Conservation (phyloP, 164 flowering plant species). For the Vitis labrusca region DNA sequence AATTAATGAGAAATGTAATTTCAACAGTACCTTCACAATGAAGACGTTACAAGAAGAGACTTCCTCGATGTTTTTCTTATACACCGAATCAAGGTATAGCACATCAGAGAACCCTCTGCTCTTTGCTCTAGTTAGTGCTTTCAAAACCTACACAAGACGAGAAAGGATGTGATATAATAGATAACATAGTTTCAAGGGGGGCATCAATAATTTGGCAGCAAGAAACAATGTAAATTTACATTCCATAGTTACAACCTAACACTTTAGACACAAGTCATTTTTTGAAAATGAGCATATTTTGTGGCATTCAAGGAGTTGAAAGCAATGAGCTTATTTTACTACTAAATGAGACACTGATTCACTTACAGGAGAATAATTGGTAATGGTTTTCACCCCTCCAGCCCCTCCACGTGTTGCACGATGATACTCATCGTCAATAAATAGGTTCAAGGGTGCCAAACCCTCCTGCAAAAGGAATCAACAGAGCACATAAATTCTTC, state of each 20-base stretch:
- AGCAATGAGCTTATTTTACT: no score
- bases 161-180: no score
- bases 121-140: conserved; percentile 26
- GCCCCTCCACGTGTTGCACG: conserved; percentile 34
- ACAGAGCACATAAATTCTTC: not conserved
- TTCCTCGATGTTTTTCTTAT: conserved; percentile 36
- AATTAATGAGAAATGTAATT: not conserved
- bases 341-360: no score
- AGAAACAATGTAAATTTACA: no score
- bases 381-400: conserved; percentile 30
- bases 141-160: conserved; percentile 24
- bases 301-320: no score
- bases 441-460: conserved; percentile 11
- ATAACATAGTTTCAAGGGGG: no score
- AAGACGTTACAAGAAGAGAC: conserved; percentile 43
- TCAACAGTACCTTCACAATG: conserved; percentile 41
- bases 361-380: conserved; percentile 26
- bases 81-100: conserved; percentile 33
- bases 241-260: no score
- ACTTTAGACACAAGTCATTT: no score
- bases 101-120: conserved; percentile 42
- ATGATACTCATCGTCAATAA: conserved; percentile 12
- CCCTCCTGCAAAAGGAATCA: conserved; percentile 4
- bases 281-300: no score
- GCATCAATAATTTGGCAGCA: no score